Percentiles rank a stretch among this genome's conserved stretches.
Evolutionary conservation across 2,329 filamentous ascomycete species (phyloP).

Genomic region (Monosporascus cannonballus): DNA sequence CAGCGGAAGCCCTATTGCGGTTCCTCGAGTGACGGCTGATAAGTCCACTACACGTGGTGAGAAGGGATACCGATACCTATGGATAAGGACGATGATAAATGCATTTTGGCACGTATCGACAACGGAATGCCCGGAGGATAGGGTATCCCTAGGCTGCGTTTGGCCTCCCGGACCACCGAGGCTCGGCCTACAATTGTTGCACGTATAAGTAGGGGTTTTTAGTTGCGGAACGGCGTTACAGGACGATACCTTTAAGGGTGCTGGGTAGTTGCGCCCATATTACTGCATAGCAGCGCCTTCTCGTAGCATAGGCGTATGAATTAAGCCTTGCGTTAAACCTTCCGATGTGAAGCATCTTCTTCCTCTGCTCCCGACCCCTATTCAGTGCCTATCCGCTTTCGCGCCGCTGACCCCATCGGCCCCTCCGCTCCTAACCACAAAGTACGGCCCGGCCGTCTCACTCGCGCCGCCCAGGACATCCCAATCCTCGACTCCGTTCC

Average conservation of each 20-base stretch:
- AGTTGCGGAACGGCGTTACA: background rate
- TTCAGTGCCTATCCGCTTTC: background rate
- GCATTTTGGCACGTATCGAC: background rate
- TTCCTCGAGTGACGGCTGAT: background rate
- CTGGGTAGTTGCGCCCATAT: background rate
- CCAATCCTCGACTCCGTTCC: conserved; percentile 54
- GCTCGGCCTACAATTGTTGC: background rate
- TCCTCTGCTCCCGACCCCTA: background rate
- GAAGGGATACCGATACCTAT: background rate
- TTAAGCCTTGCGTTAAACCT: too few species aligned
- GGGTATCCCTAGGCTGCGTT: background rate
- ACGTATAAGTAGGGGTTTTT: background rate
- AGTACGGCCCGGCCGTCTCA: conserved; percentile 64
- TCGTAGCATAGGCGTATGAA: background rate
- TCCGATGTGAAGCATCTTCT: conserved; percentile 1
- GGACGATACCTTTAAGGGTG: background rate
- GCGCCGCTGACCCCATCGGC: background rate
- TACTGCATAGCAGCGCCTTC: background rate
- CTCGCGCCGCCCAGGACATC: conserved; percentile 62
- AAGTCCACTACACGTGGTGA: background rate
- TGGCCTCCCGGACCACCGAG: background rate
- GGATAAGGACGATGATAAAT: background rate
- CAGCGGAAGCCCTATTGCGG: conserved; percentile 6
- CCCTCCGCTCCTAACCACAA: conserved; percentile 62
- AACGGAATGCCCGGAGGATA: background rate